Base-by-base conservation (phyloP, 305 asterid genomes). In the Rubia tinctorum region DNA sequence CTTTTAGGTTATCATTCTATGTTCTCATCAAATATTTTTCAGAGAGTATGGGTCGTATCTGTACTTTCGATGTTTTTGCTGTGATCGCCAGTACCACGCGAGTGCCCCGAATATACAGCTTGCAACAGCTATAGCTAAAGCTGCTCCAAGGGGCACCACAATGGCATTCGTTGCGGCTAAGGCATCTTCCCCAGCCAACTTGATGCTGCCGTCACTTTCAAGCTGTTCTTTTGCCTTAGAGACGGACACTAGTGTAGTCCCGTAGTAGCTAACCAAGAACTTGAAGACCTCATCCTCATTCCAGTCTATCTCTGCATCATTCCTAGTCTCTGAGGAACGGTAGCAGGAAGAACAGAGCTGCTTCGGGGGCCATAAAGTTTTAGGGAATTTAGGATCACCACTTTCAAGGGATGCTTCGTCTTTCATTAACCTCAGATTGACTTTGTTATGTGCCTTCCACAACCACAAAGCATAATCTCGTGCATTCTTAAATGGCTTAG, bases 31-130 rank as follows among this genome's bases (percentile, higher is more conserved):
- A 78, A 85, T 90, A 84, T 75, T 86, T 83, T 92, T 93, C 73
- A 86, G 78, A 83, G 93, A 88, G 88, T 84, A 87, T 72, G 84
- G 87, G 22, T 83, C 83, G 85, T 88, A 72, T 88, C 87, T 88
- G 85, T 91, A 91, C 97, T 93, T 93, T 82, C 96, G 88, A 80
- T 88, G 85, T 87, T 93, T 93, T 76, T 91, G 97, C 18, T 81
- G 91, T 65, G 91, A 96, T 37, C 97, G 92, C 98, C 98, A 93
- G 82, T 81, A 93, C 86, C 92, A 93, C 42, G 96, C 94, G 0
- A 93, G 89, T 0, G 90, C 98, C 77, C 94, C 98, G n/a, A 93
- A 93, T 55, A 87, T 94, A 79, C 97, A 91, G 96, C 98, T 93
- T 22, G 96, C 96, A 20, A 87, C 85, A 17, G 96, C 97, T 65